These are phyloP conservation scores for Tricholoma sp. DNA, from an alignment of 768 basidiomycete genomes.

Conservation along the genomic window DNA sequence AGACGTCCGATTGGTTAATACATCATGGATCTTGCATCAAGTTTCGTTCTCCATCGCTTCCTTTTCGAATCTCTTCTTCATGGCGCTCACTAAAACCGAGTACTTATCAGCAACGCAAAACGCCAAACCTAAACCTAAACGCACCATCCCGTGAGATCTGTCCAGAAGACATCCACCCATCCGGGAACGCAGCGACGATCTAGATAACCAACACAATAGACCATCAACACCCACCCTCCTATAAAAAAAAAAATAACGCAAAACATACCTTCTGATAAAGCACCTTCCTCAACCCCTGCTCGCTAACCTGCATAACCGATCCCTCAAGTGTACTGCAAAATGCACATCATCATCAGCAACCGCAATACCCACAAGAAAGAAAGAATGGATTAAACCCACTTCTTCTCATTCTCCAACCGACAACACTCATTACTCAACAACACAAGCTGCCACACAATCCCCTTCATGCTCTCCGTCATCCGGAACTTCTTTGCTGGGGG, in stretches of 20 bases:
- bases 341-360: constrained; percentile 2
- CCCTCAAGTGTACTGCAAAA: constrained; percentile 51
- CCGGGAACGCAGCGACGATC: constrained; percentile 79
- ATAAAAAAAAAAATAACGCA: background rate
- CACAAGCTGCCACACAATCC: constrained; percentile 74
- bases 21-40: constrained; percentile 2
- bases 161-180: constrained; percentile 82
- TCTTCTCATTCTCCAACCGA: constrained; percentile 61
- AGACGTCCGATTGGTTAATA: background rate
- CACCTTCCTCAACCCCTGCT: constrained; percentile 74
- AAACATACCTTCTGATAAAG: constrained; percentile 69
- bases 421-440: constrained; percentile 80
- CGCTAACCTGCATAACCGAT: constrained; percentile 66
- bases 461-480: constrained; percentile 78
- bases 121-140: background rate
- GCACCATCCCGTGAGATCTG: constrained; percentile 83
- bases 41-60: constrained; percentile 60
- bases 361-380: constrained; percentile 2
- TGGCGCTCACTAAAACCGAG: constrained; percentile 57
- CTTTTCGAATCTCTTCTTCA: constrained; percentile 78
- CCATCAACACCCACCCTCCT: background rate
- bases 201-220: constrained; percentile 15
- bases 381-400: constrained; percentile 35
- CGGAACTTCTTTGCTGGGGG: constrained; percentile 75
- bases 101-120: background rate